phyloP scores from a whole-genome alignment of 352 stramenopile species.

The Sclerospora graminicola region DNA sequence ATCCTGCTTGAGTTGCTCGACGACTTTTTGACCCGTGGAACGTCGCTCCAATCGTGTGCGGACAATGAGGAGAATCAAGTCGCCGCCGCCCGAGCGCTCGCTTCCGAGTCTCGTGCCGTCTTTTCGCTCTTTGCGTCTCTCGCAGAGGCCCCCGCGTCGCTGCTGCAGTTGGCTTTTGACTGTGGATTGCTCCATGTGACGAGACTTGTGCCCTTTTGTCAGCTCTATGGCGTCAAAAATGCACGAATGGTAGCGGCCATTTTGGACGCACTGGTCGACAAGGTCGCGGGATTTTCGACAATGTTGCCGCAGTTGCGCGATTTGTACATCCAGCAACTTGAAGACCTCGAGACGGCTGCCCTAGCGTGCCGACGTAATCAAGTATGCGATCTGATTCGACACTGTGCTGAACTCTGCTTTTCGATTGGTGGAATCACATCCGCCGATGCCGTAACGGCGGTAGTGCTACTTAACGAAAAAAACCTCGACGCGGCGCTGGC shows the following conservation, averaged over 20 bases:
- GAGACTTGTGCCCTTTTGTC: constrained; percentile 49
- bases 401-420: constrained; percentile 34
- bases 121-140: constrained; percentile 36
- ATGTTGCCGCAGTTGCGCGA: constrained; percentile 13
- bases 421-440: constrained; percentile 23
- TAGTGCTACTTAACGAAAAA: constrained; percentile 28
- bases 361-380: constrained; percentile 19
- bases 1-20: constrained; percentile 21
- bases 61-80: background rate
- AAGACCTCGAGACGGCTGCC: constrained; percentile 18
- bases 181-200: constrained; percentile 34
- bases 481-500: constrained; percentile 17
- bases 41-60: constrained; percentile 7
- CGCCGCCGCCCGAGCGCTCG: constrained; percentile 2
- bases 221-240: constrained; percentile 38
- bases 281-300: constrained; percentile 11
- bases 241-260: constrained; percentile 13
- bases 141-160: constrained; percentile 1
- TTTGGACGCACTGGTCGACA: constrained; percentile 15
- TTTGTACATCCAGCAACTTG: constrained; percentile 38
- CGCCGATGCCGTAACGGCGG: constrained; percentile 4
- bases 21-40: constrained; percentile 20
- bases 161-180: constrained; percentile 13
- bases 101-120: constrained; percentile 8
- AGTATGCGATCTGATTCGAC: constrained; percentile 32